Percentiles rank a stretch among this genome's conserved stretches.
phyloP scores from a whole-genome alignment of 768 basidiomycete species.

The Tricholomella constricta region DNA sequence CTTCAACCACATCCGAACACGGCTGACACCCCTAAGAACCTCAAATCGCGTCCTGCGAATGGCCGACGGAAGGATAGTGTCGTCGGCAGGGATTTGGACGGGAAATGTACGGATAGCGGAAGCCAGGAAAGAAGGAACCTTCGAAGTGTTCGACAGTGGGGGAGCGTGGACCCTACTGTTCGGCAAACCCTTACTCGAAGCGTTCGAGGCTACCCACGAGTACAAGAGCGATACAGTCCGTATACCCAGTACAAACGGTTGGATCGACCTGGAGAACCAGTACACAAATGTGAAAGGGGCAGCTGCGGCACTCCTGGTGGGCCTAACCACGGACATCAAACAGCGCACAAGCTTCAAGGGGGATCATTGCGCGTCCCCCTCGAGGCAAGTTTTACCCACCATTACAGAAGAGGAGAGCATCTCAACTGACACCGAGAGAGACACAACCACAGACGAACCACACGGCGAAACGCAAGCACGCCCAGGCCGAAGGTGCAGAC shows the following conservation, averaged over 20 bases:
- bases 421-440: neutral
- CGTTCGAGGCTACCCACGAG: conserved; percentile 26
- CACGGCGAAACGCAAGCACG: neutral
- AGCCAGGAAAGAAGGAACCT: conserved; percentile 3
- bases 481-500: neutral
- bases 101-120: neutral
- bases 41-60: conserved; percentile 15
- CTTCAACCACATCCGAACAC: neutral
- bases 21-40: neutral
- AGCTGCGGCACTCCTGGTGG: too few relatives aligned
- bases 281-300: neutral
- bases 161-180: conserved; percentile 27
- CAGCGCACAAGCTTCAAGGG: conserved; percentile 14
- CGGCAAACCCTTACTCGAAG: conserved; percentile 28
- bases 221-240: conserved; percentile 18
- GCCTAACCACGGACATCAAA: conserved; percentile 12
- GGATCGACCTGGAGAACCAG: conserved; percentile 1
- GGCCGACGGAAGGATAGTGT: conserved; percentile 20
- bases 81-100: neutral
- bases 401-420: neutral
- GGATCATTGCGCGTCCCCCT: conserved; percentile 13
- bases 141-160: conserved; percentile 21
- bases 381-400: neutral
- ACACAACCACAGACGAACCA: neutral
- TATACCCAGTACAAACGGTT: neutral